Evolutionary conservation across 306 rosid species (phyloP).

Genomic region (Trichosanthes cucumerina): DNA sequence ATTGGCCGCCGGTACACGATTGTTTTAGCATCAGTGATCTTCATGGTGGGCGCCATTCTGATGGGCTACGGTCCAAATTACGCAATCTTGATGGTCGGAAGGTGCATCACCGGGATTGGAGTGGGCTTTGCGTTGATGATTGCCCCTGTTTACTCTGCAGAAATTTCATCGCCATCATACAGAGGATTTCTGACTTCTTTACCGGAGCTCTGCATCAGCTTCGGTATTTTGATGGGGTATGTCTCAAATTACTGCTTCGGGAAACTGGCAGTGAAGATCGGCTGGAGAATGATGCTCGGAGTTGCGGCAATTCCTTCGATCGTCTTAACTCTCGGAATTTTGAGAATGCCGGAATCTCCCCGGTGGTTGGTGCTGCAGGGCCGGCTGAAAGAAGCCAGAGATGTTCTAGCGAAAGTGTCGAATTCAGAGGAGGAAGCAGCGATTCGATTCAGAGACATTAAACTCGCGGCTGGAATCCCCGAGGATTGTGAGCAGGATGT

Average conservation of each 20-base stretch:
- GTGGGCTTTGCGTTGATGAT: conserved; percentile 79
- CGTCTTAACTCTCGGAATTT: conserved; percentile 30
- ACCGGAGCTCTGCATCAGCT: conserved; percentile 61
- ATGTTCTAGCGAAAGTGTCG: conserved; percentile 26
- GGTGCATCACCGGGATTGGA: conserved; percentile 66
- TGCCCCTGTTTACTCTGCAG: conserved; percentile 84
- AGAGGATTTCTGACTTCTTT: conserved; percentile 61
- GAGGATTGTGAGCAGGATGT: conserved; percentile 20
- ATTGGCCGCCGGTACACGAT: conserved; percentile 86
- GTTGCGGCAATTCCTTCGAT: conserved; percentile 61
- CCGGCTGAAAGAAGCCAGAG: conserved; percentile 34
- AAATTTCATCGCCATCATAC: conserved; percentile 51
- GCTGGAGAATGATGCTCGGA: conserved; percentile 89
- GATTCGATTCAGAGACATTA: conserved; percentile 44
- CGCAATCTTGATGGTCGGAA: conserved; percentile 39
- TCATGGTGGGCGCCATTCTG: conserved; percentile 53
- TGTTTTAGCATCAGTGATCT: conserved; percentile 33
- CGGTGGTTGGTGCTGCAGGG: conserved; percentile 81
- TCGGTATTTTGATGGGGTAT: conserved; percentile 68
- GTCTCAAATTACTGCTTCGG: conserved; percentile 50
- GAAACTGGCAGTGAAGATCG: conserved; percentile 36
- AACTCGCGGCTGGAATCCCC: conserved; percentile 42
- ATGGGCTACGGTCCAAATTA: conserved; percentile 85
- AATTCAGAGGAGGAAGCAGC: conserved; percentile 45
- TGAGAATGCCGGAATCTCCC: conserved; percentile 81